Conservation (phyloP, 108 stramenopile species). For the Cyclotella atomus region DNA sequence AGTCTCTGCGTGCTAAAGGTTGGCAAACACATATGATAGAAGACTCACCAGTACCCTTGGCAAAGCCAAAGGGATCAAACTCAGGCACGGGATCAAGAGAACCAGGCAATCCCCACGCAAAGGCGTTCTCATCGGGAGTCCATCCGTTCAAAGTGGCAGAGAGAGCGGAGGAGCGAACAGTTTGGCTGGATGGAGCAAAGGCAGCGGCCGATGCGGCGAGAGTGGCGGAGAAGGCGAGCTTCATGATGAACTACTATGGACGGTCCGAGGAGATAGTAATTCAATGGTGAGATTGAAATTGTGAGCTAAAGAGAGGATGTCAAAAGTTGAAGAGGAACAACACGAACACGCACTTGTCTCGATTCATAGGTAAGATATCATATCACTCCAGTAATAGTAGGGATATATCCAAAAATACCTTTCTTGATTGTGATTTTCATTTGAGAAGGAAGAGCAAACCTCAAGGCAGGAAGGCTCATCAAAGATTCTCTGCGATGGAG, state of each 20-base stretch:
- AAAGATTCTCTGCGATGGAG: background rate
- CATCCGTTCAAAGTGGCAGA: slow-evolving; percentile 57
- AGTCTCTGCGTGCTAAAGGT: too few relatives aligned
- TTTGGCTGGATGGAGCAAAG: slow-evolving; percentile 23
- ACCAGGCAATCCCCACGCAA: slow-evolving; percentile 71
- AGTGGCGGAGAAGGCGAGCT: slow-evolving; percentile 31
- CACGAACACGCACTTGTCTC: too few relatives aligned
- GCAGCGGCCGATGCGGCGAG: slow-evolving; percentile 36
- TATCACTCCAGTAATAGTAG: too few relatives aligned
- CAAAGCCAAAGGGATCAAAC: slow-evolving; percentile 79
- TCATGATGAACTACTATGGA: background rate
- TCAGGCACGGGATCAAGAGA: slow-evolving; percentile 54
- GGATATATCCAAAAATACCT: background rate
- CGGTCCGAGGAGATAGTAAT: background rate
- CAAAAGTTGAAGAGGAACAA: too few relatives aligned
- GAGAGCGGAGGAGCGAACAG: slow-evolving; percentile 20
- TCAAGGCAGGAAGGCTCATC: background rate
- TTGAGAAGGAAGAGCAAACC: background rate
- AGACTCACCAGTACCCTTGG: slow-evolving; percentile 29
- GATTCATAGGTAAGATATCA: too few relatives aligned
- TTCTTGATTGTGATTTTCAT: background rate
- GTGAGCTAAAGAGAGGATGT: too few relatives aligned
- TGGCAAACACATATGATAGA: background rate
- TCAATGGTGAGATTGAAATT: background rate
- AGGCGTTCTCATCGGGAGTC: slow-evolving; percentile 48